Evolutionary conservation across 164 flowering plant species (phyloP), one percentile per base, ranked within the genome.

Genomic region (Litsea cubeba): DNA sequence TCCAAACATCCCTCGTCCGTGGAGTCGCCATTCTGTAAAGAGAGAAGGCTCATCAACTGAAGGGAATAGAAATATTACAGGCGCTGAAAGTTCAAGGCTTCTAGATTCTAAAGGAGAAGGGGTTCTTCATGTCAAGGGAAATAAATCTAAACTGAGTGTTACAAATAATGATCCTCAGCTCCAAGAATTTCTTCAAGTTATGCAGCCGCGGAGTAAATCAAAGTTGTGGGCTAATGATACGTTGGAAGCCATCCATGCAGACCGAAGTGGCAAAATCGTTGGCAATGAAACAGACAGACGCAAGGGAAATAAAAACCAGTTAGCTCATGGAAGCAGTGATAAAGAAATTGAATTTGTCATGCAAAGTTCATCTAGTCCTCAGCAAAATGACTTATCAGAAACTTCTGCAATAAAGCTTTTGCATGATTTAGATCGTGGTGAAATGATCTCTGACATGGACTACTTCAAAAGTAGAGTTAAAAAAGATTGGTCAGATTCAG

Each of bases 211-310:
- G 49, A 76, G 46, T 35, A 92, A 88, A 77, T 83, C 95, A 49
- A 92, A 95, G 81, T 76, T 93, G 78, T 95, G 99, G 99, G 90
- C 88, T n/a, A 90, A 95, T 83, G 99, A 95, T 77, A 76, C 90
- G 7, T 3, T 83, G 30, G 79, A 80, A 67, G 79, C 83, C 80
- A 66, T 85, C 30, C 51, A 79, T 23, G 65, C 50, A 69, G 82
- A 68, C 20, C 77, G 78, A 69, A 81, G 62, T 69, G 72, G 65
- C 18, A 76, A 80, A 65, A 72, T 24, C 35, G 65, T 54, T 40
- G 68, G 70, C 50, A 81, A 79, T 28, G 77, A 77, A 66, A 40
- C 68, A 64, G 67, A 49, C 35, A 32, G n/a, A 22, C 77, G 40
- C 22, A 84, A 82, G 77, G 79, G 57, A 70, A 70, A n/a, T 4